phyloP scores from a whole-genome alignment of 805 yeast genomes.

The Ogataea salicorniae region DNA sequence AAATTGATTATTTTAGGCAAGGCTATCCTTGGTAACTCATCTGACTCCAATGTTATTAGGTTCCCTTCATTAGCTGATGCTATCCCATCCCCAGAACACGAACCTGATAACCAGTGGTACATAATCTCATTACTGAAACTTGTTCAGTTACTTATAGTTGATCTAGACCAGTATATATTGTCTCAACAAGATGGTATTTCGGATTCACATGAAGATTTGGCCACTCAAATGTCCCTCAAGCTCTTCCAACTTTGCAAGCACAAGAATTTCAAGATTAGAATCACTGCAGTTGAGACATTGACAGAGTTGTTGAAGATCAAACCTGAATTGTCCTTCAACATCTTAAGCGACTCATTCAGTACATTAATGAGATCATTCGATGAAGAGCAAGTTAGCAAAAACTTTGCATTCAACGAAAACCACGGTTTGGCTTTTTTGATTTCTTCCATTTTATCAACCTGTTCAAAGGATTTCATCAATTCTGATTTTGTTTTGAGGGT shows the following conservation, averaged over 20 bases:
- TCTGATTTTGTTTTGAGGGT: conserved; percentile 29
- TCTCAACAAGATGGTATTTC: conserved; percentile 27
- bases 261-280: conserved; percentile 36
- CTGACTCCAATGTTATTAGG: conserved; percentile 10
- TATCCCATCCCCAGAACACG: conserved; percentile 7
- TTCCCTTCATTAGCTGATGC: conserved; percentile 19
- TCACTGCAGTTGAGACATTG: conserved; percentile 34
- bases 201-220: conserved; percentile 23
- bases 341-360: conserved; percentile 33
- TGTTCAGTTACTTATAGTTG: conserved; percentile 23
- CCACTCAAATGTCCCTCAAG: conserved; percentile 29
- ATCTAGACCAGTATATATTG: conserved; percentile 29
- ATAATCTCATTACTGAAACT: conserved; percentile 24
- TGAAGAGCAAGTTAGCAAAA: conserved; percentile 23
- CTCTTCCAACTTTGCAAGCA: conserved; percentile 35
- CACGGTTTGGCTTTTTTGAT: conserved; percentile 30
- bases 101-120: conserved; percentile 23
- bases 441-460: conserved; percentile 26
- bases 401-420: conserved; percentile 23
- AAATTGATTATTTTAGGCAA: conserved; percentile 28
- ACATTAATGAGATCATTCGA: conserved; percentile 32
- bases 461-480: conserved; percentile 27
- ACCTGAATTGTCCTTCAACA: conserved; percentile 26
- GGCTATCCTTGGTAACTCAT: conserved; percentile 15
- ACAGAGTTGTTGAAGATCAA: conserved; percentile 30